Base-by-base conservation (phyloP, 2,329 filamentous ascomycete species). In the Atkinsonella hypoxylon region DNA sequence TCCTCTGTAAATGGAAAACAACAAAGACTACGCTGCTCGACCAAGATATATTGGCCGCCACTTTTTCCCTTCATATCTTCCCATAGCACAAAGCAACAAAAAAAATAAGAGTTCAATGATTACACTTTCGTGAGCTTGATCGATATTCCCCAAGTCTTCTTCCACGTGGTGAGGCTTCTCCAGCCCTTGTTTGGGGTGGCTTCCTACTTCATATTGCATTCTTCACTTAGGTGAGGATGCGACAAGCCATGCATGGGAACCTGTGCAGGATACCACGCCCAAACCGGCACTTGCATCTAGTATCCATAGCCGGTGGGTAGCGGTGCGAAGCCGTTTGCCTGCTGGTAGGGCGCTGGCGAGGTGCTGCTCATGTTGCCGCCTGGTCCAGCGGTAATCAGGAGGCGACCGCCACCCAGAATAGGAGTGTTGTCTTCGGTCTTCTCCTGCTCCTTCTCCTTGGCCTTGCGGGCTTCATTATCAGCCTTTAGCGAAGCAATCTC, bases 351-450 rank as follows among this genome's bases (percentile, higher is more conserved):
- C 47, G 79, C 78, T 10, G 86, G 83, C 50, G 82, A 80, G 53
- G 78, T 67, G 51, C 61, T 62, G 56, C 74, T 52, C 55, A 57
- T 54, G 48, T 49, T 67, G 63, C 75, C 74, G 34, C 90, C 73
- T 22, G 91, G 88, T 10, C 90, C 93, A 62, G 94, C 89, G 38
- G 93, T 98, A 59, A 98, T 86, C 90, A 98, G 95, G 48, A 98
- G 79, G 49, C 93, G 83, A 57, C 83, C 85, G 55, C 82, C 85
- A 49, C 91, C 90, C 26, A 98, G 80, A 61, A 98, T 97, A 5
- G 93, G 93, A 1, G 89, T 90, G 68, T 87, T 91, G 63, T 95
- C 89, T 63, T 97, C 90, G 51, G 90, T 87, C 74, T 88, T 91
- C 73, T 91, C 81, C 57, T 78, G 72, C 51, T 79, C 77, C 59